These are phyloP conservation scores for Penicillium nucicola DNA, from an alignment of 495 filamentous ascomycete species.

Conservation along the genomic window DNA sequence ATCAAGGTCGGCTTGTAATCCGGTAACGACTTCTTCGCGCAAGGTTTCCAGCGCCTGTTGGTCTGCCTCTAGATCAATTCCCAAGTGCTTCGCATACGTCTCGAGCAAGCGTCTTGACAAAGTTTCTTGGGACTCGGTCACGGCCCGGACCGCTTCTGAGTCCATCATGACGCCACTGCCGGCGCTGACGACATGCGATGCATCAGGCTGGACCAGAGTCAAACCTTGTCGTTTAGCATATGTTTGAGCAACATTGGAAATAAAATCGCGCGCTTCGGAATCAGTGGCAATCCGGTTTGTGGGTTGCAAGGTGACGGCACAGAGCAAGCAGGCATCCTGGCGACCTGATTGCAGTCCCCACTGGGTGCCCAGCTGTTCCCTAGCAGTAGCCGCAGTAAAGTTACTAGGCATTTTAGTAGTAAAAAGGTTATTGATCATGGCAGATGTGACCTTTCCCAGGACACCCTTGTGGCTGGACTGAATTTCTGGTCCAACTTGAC, in stretches of 20 bases:
- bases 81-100: not conserved
- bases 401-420: not conserved
- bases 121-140: not conserved
- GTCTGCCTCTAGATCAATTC: not conserved
- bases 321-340: not conserved
- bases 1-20: not conserved
- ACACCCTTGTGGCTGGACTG: not conserved
- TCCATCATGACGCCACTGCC: not conserved
- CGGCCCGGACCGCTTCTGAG: not conserved
- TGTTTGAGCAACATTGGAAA: not conserved
- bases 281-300: not conserved
- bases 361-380: not conserved
- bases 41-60: not conserved
- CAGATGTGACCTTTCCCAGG: not conserved
- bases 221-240: not conserved
- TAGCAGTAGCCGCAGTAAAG: not conserved
- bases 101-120: not conserved
- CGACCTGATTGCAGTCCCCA: not conserved
- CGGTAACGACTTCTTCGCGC: not conserved
- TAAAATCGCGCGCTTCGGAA: constrained; percentile 1
- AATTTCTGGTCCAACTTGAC: not conserved
- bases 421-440: not conserved
- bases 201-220: not conserved
- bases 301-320: not conserved
- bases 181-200: not conserved